phyloP scores from a whole-genome alignment of 2,329 filamentous ascomycete species.

The Madurella mycetomatis region DNA sequence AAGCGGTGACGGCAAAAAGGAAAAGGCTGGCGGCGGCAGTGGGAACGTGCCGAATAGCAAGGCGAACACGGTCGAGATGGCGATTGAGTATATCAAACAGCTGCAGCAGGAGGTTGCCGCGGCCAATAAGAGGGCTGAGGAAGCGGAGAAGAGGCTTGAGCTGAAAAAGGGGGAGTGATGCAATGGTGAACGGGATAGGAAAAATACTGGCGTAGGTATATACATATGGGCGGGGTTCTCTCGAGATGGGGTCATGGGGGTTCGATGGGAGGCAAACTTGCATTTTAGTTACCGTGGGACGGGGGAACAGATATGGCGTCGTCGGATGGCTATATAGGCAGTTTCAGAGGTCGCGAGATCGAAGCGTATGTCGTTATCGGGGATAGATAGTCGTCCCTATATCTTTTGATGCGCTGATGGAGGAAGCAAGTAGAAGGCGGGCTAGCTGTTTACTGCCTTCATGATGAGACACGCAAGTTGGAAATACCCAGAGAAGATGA shows the following conservation, averaged over 20 bases:
- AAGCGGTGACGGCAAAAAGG: conserved; percentile 38
- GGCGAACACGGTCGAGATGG: conserved; percentile 94
- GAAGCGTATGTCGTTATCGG: background rate
- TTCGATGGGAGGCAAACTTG: background rate
- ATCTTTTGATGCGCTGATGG: too few relatives aligned
- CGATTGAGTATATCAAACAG: conserved; percentile 90
- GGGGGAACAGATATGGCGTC: conserved; percentile 4
- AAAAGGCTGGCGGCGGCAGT: conserved; percentile 39
- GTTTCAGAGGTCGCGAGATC: background rate
- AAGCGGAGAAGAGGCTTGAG: conserved; percentile 58
- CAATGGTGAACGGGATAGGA: background rate
- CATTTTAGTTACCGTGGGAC: background rate
- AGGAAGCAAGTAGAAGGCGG: too few relatives aligned
- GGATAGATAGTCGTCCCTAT: background rate
- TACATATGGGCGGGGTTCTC: background rate
- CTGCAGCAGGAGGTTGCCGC: conserved; percentile 69
- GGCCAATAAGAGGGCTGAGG: conserved; percentile 58
- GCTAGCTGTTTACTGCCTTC: too few relatives aligned
- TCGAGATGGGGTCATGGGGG: background rate
- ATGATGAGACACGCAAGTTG: background rate
- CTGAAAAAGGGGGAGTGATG: background rate
- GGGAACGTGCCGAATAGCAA: conserved; percentile 71
- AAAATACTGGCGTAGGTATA: background rate
- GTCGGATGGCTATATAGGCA: background rate
- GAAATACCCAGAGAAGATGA: conserved; percentile 3